Base-by-base conservation (phyloP, 495 filamentous ascomycete genomes). In the Podospora tetraspora region DNA sequence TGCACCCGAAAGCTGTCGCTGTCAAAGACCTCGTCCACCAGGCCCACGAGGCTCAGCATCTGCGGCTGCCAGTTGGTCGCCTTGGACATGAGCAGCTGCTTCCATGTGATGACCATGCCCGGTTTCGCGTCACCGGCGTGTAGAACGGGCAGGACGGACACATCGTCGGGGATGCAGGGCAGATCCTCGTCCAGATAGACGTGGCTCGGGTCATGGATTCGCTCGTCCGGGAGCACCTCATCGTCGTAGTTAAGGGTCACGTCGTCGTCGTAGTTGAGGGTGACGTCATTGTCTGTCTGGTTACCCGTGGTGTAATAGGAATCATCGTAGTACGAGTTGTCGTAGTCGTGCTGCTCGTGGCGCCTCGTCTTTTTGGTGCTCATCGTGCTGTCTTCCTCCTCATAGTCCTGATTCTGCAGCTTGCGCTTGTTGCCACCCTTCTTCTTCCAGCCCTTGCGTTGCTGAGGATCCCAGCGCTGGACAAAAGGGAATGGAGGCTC, bases 401-500 rank as follows among this genome's bases (percentile, higher is more conserved):
- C 76, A 16, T 66, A 78, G 1, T 75, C 70, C 11, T 64, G 30
- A 11, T 10, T 10, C 11, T 34, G 32, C 11, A 34, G 16, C 16
- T n/a, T n/a, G 43, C 43, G 43, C 43, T 85, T 75, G 60, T 82
- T 77, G 8, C 79, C 78, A 37, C 78, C 76, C 65, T 81, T 76
- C 60, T 77, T 76, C n/a, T 76, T 73, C 71, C 74, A 73, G 4
- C 62, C 71, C 30, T 68, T 67, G 71, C 87, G 81, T 67, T 94
- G 90, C 64, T 92, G 89, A 3, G 84, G 81, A 78, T 97, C 92
- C 93, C 93, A 97, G 63, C 90, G 87, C 76, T 96, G 92, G 13
- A 89, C 80, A 71, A 98, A 99, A 0, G 95, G 95, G 74, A 96
- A 98, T 3, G 91, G 91, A 0, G 95, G 94, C 23, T 89, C 84